Evolutionary conservation across 345 rosid species (phyloP), one percentile per base, ranked within the genome.

Genomic region (Triadica sebifera): DNA sequence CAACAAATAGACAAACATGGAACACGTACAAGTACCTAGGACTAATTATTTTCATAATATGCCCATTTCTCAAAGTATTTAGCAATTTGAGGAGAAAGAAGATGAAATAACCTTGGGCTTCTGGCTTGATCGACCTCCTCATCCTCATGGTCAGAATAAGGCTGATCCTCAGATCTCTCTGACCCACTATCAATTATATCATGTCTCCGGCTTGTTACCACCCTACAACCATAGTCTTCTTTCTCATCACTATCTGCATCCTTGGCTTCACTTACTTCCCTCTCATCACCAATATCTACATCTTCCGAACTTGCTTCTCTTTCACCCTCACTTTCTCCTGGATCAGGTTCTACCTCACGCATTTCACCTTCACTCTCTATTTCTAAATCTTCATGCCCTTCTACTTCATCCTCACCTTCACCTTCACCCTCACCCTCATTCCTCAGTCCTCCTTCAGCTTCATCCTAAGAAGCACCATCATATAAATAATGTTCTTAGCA

Each of bases 261-360:
- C 85, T 87, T 90, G 19, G 85, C 89, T 67, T 81, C 92, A 64
- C 90, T 92, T 58, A 87, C 97, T 80, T 92, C 97, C 63, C 81
- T 88, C 49, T 76, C 86, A 74, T 87, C 95, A 74, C 83, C 68
- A 67, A 52, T 64, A 68, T 67, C 77, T 34, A 74, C 90, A 72
- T 91, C 98, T 73, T 89, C 90, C 3, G 94, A 89, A 75, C 89
- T 91, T 71, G 87, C 89, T 72, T 91, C 99, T 65, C 96, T 81
- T 83, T 93, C 99, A 60, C 94, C 99, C 84, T 93, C 97, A 79
- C 96, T 91, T 84, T 93, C 99, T 78, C 86, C 89, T 3, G 88
- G 94, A 85, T 86, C 91, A 82, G 89, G 91, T 75, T 91, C 94
- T 41, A 83, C 88, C 69, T 81, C 91, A 4, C 38, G 91, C 58